Conservation (phyloP, 2,329 filamentous ascomycete species). For the Chrysoporthe cubensis region DNA sequence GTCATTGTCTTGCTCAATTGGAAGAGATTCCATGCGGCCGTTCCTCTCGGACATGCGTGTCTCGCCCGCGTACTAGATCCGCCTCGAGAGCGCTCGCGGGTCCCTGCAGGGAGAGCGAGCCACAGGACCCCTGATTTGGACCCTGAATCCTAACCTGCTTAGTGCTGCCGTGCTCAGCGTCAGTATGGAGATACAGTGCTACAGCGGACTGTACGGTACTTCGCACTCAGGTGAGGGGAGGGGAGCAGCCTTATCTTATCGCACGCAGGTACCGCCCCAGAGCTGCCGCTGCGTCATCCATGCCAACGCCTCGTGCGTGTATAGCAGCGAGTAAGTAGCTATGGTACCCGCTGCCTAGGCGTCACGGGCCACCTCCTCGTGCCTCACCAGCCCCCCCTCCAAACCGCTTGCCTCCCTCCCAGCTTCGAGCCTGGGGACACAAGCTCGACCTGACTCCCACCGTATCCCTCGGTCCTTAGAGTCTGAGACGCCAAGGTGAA, state of each 20-base stretch:
- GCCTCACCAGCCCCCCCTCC: constrained; percentile 6
- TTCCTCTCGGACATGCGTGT: not conserved
- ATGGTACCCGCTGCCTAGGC: not conserved
- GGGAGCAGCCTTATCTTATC: constrained; percentile 4
- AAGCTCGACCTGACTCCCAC: not conserved
- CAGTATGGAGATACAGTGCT: not conserved
- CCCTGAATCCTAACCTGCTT: not conserved
- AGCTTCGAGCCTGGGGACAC: not conserved
- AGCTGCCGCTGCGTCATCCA: not conserved
- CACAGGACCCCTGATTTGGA: not conserved
- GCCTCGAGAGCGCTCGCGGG: not conserved
- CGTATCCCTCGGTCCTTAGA: not conserved
- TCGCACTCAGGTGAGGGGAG: not conserved
- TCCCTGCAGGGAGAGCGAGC: too few species aligned
- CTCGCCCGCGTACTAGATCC: not conserved
- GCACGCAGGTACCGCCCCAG: not conserved
- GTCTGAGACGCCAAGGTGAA: too few species aligned
- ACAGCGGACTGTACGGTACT: not conserved
- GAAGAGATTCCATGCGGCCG: not conserved
- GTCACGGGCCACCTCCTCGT: not conserved
- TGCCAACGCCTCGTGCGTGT: not conserved
- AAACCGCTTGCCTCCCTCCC: not conserved
- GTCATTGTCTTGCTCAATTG: not conserved
- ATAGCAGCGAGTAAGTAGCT: not conserved
- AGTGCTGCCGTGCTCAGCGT: too few species aligned